A percentile compares a stretch with the other conserved stretches of the same genome.
phyloP scores from a whole-genome alignment of 495 filamentous ascomycete genomes.

The Opeltia flavorubescens region DNA sequence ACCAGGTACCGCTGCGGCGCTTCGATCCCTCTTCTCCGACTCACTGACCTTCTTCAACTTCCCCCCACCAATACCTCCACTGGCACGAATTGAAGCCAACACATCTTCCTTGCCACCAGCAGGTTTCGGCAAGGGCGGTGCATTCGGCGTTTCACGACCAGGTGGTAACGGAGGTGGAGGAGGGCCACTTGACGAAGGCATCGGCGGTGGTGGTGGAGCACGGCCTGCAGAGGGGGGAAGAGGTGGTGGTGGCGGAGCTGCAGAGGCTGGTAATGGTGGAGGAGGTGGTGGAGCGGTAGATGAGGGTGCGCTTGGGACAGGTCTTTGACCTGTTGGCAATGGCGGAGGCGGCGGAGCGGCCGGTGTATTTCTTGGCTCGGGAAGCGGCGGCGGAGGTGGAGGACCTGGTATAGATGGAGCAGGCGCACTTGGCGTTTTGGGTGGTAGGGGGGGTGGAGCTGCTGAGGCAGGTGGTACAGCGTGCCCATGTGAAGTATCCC shows the following conservation, averaged over 20 bases:
- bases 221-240: slow-evolving; percentile 9
- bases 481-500: slow-evolving; percentile 29
- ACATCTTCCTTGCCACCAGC: slow-evolving; percentile 47
- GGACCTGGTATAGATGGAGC: slow-evolving; percentile 27
- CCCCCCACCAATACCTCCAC: slow-evolving; percentile 53
- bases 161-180: slow-evolving; percentile 56
- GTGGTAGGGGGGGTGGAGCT: slow-evolving; percentile 51
- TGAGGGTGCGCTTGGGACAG: slow-evolving; percentile 30
- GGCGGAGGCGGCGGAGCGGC: slow-evolving; percentile 37
- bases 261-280: slow-evolving; percentile 12
- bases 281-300: slow-evolving; percentile 18
- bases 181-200: slow-evolving; percentile 37
- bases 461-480: slow-evolving; percentile 27
- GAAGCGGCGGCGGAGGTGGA: slow-evolving; percentile 44
- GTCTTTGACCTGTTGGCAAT: slow-evolving; percentile 21
- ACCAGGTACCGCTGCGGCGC: slow-evolving; percentile 53
- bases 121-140: slow-evolving; percentile 38
- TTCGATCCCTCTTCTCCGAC: slow-evolving; percentile 65
- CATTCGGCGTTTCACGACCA: slow-evolving; percentile 48
- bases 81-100: slow-evolving; percentile 67
- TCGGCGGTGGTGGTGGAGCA: slow-evolving; percentile 37
- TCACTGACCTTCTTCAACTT: slow-evolving; percentile 71
- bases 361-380: slow-evolving; percentile 26
- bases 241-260: slow-evolving; percentile 29
- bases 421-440: slow-evolving; percentile 43